These are phyloP conservation scores for Candida railenensis DNA, from an alignment of 805 yeast species.

Conservation along the genomic window DNA sequence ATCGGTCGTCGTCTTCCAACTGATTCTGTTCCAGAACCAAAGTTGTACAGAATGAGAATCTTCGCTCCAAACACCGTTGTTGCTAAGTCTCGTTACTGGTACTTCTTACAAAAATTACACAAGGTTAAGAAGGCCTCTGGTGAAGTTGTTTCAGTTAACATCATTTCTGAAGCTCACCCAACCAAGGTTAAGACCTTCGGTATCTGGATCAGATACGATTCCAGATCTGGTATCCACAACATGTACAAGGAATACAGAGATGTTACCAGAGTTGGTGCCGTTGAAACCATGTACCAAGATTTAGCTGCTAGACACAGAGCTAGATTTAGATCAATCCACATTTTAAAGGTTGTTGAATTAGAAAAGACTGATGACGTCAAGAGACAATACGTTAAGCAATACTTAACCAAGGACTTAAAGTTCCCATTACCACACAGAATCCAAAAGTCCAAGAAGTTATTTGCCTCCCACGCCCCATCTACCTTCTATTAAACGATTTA, in stretches of 20 bases:
- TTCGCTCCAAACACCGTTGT: constrained; percentile 98
- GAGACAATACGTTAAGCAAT: constrained; percentile 99
- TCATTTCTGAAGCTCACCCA: constrained; percentile 92
- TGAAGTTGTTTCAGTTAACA: constrained; percentile 94
- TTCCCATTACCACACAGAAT: constrained; percentile 99
- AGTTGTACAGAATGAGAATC: constrained; percentile 99
- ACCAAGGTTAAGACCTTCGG: constrained; percentile 99
- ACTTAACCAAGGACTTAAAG: constrained; percentile 89
- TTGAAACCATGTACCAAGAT: constrained; percentile 97
- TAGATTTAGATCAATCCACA: constrained; percentile 99
- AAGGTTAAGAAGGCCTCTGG: constrained; percentile 99
- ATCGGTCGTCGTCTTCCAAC: constrained; percentile 99
- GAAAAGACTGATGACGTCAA: constrained; percentile 97
- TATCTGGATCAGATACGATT: constrained; percentile 99
- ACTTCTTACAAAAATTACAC: constrained; percentile 98
- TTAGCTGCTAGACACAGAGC: constrained; percentile 99
- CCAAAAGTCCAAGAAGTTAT: constrained; percentile 84
- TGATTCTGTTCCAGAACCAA: constrained; percentile 98
- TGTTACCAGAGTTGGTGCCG: constrained; percentile 98
- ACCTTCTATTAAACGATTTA: constrained; percentile 80
- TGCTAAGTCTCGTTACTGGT: constrained; percentile 99
- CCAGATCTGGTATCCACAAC: constrained; percentile 99
- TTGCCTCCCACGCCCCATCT: constrained; percentile 90
- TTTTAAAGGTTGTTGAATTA: constrained; percentile 98
- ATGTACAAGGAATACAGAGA: constrained; percentile 99